phyloP scores from a whole-genome alignment of 2,329 filamentous ascomycete genomes.

The Ascocoryne sarcoides region DNA sequence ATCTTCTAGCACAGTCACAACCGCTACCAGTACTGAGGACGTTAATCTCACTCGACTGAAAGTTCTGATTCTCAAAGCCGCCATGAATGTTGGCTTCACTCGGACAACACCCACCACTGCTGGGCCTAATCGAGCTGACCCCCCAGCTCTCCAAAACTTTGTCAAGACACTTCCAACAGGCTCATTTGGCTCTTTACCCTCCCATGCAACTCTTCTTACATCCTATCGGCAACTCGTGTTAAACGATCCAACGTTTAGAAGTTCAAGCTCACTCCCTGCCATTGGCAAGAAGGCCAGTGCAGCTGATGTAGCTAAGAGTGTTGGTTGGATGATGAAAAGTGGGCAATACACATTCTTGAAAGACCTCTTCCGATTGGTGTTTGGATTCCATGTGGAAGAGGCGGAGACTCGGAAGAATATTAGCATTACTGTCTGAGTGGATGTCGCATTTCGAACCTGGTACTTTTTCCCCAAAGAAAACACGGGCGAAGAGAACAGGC shows the following conservation, averaged over 20 bases:
- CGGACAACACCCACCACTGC: constrained; percentile 37
- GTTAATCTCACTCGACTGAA: constrained; percentile 70
- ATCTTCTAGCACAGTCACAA: constrained; percentile 65
- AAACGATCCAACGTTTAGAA: constrained; percentile 59
- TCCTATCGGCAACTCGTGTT: constrained; percentile 75
- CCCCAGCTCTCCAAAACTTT: constrained; percentile 59
- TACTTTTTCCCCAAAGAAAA: not conserved
- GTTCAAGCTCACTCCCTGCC: constrained; percentile 43
- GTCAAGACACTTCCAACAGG: constrained; percentile 66
- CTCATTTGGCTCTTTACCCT: constrained; percentile 65
- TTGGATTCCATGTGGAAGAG: constrained; percentile 76
- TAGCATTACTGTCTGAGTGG: constrained; percentile 45
- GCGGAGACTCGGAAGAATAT: constrained; percentile 57
- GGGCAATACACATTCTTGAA: constrained; percentile 70
- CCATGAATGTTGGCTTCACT: constrained; percentile 73
- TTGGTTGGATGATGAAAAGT: constrained; percentile 64
- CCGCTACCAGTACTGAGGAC: constrained; percentile 57
- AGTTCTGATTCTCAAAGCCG: constrained; percentile 72
- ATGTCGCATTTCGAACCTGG: not conserved
- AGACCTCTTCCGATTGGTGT: constrained; percentile 77
- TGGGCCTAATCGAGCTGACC: constrained; percentile 31
- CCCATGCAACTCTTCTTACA: constrained; percentile 63
- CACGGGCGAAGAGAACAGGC: not conserved
- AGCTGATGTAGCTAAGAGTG: constrained; percentile 70
- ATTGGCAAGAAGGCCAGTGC: constrained; percentile 54